Conservation (phyloP, 1,139 yeast genomes). For the Suhomyces anneliseae region DNA sequence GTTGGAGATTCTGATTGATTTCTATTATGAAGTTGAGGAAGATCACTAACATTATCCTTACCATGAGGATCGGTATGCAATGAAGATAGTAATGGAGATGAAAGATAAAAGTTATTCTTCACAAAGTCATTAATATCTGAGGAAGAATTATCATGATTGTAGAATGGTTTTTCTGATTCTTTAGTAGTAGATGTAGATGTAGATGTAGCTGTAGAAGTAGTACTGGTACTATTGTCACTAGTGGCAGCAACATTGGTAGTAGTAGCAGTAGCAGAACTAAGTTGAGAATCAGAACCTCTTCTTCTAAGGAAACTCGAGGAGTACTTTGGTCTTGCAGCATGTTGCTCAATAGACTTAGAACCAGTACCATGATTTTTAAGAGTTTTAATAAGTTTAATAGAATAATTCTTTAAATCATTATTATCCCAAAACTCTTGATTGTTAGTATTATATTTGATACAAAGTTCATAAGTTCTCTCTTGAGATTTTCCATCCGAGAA, state of each 20-base stretch:
- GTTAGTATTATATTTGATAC: constrained; percentile 56
- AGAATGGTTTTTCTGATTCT: constrained; percentile 3
- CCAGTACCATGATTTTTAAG: constrained; percentile 1
- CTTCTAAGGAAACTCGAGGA: constrained; percentile 40
- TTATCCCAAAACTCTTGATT: constrained; percentile 76
- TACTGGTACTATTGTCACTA: too few species aligned
- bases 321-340: constrained; percentile 38
- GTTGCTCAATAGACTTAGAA: constrained; percentile 9
- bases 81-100: constrained; percentile 39
- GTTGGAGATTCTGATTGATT: constrained; percentile 5
- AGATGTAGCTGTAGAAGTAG: too few species aligned
- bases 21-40: background rate
- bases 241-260: background rate
- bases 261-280: constrained; percentile 13
- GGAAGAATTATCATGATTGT: constrained; percentile 20
- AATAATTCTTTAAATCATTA: constrained; percentile 59
- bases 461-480: constrained; percentile 42
- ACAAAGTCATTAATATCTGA: constrained; percentile 31
- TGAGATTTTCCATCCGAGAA: constrained; percentile 10
- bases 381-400: constrained; percentile 43
- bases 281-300: constrained; percentile 33
- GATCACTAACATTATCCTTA: background rate
- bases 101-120: constrained; percentile 37
- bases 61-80: constrained; percentile 8
- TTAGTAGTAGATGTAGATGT: too few species aligned